Evolutionary conservation across 75 land plant species (phyloP).

Genomic region (Selaginella moellendorffii): DNA sequence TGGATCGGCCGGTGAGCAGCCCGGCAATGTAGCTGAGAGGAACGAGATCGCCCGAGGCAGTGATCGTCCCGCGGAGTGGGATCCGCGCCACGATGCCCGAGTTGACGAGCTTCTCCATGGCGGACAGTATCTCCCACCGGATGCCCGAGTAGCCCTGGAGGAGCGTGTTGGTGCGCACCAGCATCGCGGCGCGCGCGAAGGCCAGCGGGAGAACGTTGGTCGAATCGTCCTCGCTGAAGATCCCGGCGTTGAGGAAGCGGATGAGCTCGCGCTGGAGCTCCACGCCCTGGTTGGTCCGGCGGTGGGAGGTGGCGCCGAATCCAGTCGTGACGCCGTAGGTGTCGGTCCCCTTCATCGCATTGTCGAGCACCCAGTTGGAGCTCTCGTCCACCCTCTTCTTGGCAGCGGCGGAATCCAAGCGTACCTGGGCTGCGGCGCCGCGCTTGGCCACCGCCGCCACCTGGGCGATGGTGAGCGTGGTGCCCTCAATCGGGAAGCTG

Average conservation of each 20-base stretch:
- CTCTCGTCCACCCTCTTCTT: constrained; percentile 30
- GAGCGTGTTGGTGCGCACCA: constrained; percentile 58
- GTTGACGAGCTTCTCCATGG: constrained; percentile 28
- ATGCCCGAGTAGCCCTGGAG: constrained; percentile 88
- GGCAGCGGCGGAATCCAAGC: constrained; percentile 17
- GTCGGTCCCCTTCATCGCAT: constrained; percentile 48
- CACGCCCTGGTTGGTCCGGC: constrained; percentile 52
- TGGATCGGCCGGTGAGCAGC: constrained; percentile 19
- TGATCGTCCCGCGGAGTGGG: constrained; percentile 24
- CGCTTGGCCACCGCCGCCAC: constrained; percentile 44
- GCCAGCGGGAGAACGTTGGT: constrained; percentile 26
- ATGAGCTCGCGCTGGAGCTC: constrained; percentile 70
- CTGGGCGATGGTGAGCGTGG: constrained; percentile 41
- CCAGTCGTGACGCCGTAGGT: constrained; percentile 70
- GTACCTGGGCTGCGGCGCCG: not conserved
- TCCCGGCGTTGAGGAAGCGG: constrained; percentile 73
- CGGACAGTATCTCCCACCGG: constrained; percentile 58
- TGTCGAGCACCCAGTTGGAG: constrained; percentile 55
- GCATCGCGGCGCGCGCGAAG: constrained; percentile 43
- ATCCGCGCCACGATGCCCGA: constrained; percentile 9
- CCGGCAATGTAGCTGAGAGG: constrained; percentile 25
- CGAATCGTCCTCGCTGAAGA: constrained; percentile 28
- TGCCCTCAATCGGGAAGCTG: constrained; percentile 38
- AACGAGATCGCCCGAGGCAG: constrained; percentile 30
- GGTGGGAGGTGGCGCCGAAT: constrained; percentile 67